Evolutionary conservation across 345 rosid species (phyloP), one percentile per base, ranked within the genome.

Genomic region (Aegle marmelos): DNA sequence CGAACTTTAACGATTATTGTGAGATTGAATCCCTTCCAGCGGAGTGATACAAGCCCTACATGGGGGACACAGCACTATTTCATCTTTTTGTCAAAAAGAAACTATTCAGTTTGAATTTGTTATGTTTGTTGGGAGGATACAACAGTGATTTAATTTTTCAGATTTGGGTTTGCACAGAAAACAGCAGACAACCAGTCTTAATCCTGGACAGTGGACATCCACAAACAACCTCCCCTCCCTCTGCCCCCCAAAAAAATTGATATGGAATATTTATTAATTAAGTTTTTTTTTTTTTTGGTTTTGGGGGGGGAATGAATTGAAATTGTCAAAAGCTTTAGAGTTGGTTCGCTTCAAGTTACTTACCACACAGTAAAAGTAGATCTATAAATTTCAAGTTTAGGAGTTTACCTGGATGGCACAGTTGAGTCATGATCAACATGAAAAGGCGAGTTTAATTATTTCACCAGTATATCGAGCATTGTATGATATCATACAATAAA

Each of bases 401-500:
- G 27, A 69, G 57, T 53, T 53, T 14, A 16, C 48, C 9, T n/a
- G 6, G 33, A 41, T 25, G 56, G 5, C n/a, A 65, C 8, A 19
- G 19, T 76, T 68, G 25, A 6, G 68, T 22, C 61, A 78, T 81
- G 63, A 78, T 67, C 39, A 21, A 63, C 33, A 21, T 27, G 74
- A 76, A 84, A 81, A 76, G 84, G 74, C 21, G 3, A 62, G 28
- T 11, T 37, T 34, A 57, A 78, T 63, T 57, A 74, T 70, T 62
- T 73, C 34, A 61, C 50, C 34, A 28, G 4, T 63, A 41, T 10
- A 33, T 17, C 79, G 81, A 41, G 10, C 27, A 36, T 30, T 3
- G 27, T 30, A 16, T 22, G 4, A 27, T 37, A 8, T 19, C 7
- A 2, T 33, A 31, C 0, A 11, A 22, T 22, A 28, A 16, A 50